A percentile compares a stretch with the other conserved stretches of the same genome.
Conservation (phyloP, 345 rosid genomes). For the Anastatica hierochuntica region DNA sequence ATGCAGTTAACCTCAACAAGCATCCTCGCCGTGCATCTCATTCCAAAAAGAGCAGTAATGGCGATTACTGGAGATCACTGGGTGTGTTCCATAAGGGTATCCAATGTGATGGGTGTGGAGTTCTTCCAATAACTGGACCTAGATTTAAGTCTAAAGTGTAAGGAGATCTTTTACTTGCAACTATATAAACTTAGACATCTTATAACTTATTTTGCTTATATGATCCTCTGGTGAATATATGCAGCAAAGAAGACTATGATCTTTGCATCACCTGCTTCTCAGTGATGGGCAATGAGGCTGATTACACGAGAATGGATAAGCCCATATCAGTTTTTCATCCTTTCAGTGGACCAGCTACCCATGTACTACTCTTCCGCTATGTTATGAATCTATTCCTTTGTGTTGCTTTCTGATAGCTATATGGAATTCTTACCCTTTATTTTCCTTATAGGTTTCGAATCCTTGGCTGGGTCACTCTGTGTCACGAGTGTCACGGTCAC, state of each 20-base stretch:
- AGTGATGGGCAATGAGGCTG: conserved; percentile 54
- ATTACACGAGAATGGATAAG: conserved; percentile 64
- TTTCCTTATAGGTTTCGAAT: conserved; percentile 14
- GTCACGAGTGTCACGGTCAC: conserved; percentile 21
- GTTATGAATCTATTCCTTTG: background rate
- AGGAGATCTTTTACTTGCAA: conserved; percentile 16
- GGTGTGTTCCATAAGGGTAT: conserved; percentile 74
- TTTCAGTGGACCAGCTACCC: conserved; percentile 24
- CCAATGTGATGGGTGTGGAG: conserved; percentile 88
- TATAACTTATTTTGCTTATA: background rate
- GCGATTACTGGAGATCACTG: conserved; percentile 23
- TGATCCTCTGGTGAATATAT: background rate
- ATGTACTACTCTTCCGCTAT: conserved; percentile 29
- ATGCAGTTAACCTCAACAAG: background rate
- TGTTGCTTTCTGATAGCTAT: background rate
- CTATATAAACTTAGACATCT: background rate
- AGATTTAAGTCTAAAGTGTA: conserved; percentile 91
- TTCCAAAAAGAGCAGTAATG: conserved; percentile 24
- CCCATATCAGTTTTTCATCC: too few relatives aligned
- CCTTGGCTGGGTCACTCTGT: conserved; percentile 23
- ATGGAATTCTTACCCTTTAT: conserved; percentile 3
- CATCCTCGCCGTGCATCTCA: conserved; percentile 9
- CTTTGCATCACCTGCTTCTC: conserved; percentile 84
- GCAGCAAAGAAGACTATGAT: conserved; percentile 75
- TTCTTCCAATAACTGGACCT: conserved; percentile 77